These are phyloP conservation scores for Sordariomycetes sp. DNA, from an alignment of 2,329 filamentous ascomycete species.

Conservation along the genomic window DNA sequence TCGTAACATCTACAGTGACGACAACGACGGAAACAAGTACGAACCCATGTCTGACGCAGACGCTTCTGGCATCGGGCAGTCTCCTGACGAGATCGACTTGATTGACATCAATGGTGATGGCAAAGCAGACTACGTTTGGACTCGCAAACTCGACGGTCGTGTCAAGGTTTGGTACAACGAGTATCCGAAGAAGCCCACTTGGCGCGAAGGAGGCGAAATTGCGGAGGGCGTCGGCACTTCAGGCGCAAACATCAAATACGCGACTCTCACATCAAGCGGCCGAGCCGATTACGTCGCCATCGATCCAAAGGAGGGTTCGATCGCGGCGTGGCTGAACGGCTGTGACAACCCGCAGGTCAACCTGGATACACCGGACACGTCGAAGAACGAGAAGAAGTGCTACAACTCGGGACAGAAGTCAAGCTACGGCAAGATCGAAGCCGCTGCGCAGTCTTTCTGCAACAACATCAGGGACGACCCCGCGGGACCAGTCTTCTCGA, in stretches of 20 bases:
- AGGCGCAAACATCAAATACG: slow-evolving; percentile 8
- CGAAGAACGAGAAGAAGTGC: slow-evolving; percentile 7
- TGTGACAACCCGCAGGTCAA: slow-evolving; percentile 3
- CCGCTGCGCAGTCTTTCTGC: slow-evolving; percentile 9
- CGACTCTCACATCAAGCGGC: slow-evolving; percentile 3
- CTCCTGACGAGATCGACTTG: slow-evolving; percentile 9
- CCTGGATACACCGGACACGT: slow-evolving; percentile 2
- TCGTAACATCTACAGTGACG: slow-evolving; percentile 6
- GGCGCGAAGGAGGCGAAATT: slow-evolving; percentile 7
- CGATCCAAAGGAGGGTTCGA: slow-evolving; percentile 2
- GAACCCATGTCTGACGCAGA: slow-evolving; percentile 5
- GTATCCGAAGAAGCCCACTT: slow-evolving; percentile 9
- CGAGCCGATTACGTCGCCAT: slow-evolving; percentile 7
- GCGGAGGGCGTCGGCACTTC: slow-evolving; percentile 8
- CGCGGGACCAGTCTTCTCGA: slow-evolving; percentile 2
- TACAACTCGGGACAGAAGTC: slow-evolving; percentile 7
- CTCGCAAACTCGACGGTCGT: slow-evolving; percentile 6
- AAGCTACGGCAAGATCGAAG: slow-evolving; percentile 2
- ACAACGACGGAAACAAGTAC: neutral
- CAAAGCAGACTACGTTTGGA: slow-evolving; percentile 12
- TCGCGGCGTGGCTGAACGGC: slow-evolving; percentile 6
- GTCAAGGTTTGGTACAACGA: slow-evolving; percentile 9
- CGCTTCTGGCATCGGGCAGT: slow-evolving; percentile 8
- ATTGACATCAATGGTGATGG: slow-evolving; percentile 12
- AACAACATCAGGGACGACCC: slow-evolving; percentile 1